These are phyloP conservation scores for Jackrogersella minutella DNA, from an alignment of 495 filamentous ascomycete genomes.

Conservation along the genomic window DNA sequence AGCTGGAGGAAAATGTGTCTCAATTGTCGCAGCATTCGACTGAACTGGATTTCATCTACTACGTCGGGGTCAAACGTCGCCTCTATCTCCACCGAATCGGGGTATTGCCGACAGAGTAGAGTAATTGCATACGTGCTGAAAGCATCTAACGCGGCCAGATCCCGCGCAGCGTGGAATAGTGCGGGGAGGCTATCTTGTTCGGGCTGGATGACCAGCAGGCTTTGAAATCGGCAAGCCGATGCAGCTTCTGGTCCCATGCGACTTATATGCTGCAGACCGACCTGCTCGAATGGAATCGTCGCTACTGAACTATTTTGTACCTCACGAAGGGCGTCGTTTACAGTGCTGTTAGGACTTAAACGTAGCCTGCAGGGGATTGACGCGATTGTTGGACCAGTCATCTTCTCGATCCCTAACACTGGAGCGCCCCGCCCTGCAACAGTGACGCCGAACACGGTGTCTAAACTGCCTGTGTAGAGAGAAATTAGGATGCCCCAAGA, in stretches of 20 bases:
- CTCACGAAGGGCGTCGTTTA: constrained; percentile 47
- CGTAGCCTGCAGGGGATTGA: constrained; percentile 64
- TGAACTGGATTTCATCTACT: background rate
- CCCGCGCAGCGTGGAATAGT: background rate
- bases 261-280: constrained; percentile 68
- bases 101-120: background rate
- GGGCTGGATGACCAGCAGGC: constrained; percentile 64
- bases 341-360: constrained; percentile 39
- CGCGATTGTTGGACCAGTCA: constrained; percentile 64
- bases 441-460: constrained; percentile 63
- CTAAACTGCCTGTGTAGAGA: constrained; percentile 41
- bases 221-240: constrained; percentile 67
- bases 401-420: constrained; percentile 54
- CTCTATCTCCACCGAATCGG: background rate
- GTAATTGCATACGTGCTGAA: background rate
- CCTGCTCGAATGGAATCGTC: constrained; percentile 63
- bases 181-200: constrained; percentile 15
- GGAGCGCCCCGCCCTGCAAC: constrained; percentile 58
- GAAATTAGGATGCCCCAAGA: constrained; percentile 50
- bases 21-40: background rate
- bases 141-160: background rate
- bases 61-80: background rate
- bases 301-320: constrained; percentile 60
- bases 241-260: constrained; percentile 60
- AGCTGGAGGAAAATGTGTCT: background rate